A percentile compares a stretch with the other conserved stretches of the same genome.
phyloP scores from a whole-genome alignment of 805 yeast species.

The Lipomyces yamanashiensis region DNA sequence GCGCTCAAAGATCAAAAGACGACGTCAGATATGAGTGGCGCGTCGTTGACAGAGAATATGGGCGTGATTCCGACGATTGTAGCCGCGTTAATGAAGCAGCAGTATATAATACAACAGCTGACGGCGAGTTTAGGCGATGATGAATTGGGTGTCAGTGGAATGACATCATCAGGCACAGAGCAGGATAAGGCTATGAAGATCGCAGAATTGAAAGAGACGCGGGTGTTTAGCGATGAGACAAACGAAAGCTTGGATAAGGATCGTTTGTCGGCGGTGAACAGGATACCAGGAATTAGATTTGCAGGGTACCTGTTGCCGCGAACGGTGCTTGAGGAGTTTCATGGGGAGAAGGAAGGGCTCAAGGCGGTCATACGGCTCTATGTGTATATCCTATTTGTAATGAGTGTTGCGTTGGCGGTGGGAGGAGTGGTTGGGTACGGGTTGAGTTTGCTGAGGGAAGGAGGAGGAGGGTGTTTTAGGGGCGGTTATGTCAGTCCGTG shows the following conservation, averaged over 20 bases:
- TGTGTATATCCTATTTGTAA: neutral
- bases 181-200: neutral
- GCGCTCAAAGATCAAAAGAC: neutral
- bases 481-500: constrained; percentile 15
- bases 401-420: neutral
- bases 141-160: neutral
- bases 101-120: constrained; percentile 15
- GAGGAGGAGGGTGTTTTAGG: neutral
- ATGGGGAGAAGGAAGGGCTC: neutral
- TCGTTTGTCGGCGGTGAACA: neutral
- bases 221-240: neutral
- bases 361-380: constrained; percentile 6
- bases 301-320: constrained; percentile 17
- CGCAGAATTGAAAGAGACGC: neutral
- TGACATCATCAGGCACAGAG: neutral
- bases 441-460: neutral
- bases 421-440: constrained; percentile 15
- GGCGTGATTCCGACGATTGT: constrained; percentile 10
- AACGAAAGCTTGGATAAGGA: neutral
- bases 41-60: neutral
- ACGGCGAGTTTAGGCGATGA: neutral
- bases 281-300: constrained; percentile 10
- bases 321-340: constrained; percentile 5
- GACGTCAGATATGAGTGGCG: neutral
- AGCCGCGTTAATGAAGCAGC: constrained; percentile 25